These are phyloP conservation scores for Tricholoma matsutake DNA, from an alignment of 768 basidiomycete genomes.

Conservation along the genomic window DNA sequence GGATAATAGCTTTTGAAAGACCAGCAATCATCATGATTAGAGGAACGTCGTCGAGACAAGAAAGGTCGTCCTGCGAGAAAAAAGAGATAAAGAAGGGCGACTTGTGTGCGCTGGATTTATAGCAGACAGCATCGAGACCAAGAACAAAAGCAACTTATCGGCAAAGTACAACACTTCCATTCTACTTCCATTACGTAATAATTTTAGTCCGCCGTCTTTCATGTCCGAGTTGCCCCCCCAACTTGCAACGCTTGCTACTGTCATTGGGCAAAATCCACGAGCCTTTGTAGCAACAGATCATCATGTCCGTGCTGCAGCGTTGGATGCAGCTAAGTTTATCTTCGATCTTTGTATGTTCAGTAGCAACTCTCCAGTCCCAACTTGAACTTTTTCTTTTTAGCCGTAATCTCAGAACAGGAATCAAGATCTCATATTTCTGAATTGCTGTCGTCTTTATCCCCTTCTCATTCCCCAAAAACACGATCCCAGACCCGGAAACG, in stretches of 20 bases:
- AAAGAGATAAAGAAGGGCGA: constrained; percentile 12
- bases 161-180: not conserved
- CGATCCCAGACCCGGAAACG: constrained; percentile 60
- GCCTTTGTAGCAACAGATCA: constrained; percentile 51
- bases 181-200: not conserved
- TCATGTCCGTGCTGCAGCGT: constrained; percentile 53
- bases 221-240: constrained; percentile 22
- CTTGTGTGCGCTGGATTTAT: not conserved
- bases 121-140: not conserved
- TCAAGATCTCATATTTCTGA: constrained; percentile 63
- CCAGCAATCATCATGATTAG: constrained; percentile 73
- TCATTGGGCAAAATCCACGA: constrained; percentile 55
- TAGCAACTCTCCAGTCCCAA: constrained; percentile 1
- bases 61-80: constrained; percentile 8
- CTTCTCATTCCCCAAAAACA: constrained; percentile 70
- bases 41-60: constrained; percentile 2
- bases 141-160: not conserved
- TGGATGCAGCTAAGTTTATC: constrained; percentile 68
- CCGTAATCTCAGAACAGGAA: constrained; percentile 61
- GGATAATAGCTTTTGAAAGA: constrained; percentile 63
- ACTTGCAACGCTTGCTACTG: constrained; percentile 47
- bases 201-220: not conserved
- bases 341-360: constrained; percentile 67
- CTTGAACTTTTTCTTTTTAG: constrained; percentile 33
- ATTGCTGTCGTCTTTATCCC: constrained; percentile 64